Evolutionary conservation across 257 asterid species (phyloP).

Genomic region (Nicotiana noctiflora): DNA sequence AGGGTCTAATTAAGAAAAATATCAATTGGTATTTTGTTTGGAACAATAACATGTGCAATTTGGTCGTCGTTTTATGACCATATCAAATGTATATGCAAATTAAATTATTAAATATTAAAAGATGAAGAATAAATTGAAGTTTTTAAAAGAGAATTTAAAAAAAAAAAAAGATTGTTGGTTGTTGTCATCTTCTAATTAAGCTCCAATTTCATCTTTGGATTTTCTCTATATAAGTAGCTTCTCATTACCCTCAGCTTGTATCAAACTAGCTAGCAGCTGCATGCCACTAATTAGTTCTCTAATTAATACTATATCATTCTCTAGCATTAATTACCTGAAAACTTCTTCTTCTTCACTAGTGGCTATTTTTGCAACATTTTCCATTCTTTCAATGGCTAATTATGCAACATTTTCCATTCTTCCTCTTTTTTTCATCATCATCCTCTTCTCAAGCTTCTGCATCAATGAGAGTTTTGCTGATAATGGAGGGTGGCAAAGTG

Average conservation of each 20-base stretch:
- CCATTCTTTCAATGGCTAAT: slow-evolving; percentile 36
- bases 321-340: neutral
- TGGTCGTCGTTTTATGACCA: slow-evolving; percentile 28
- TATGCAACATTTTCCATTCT: slow-evolving; percentile 13
- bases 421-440: slow-evolving; percentile 16
- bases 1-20: slow-evolving; percentile 34
- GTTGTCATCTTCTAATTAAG: neutral
- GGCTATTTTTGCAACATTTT: slow-evolving; percentile 22
- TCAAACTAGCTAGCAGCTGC: neutral
- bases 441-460: slow-evolving; percentile 27
- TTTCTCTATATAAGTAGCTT: slow-evolving; percentile 34
- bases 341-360: neutral
- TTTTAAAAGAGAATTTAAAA: neutral
- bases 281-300: neutral
- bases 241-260: slow-evolving; percentile 10
- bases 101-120: neutral
- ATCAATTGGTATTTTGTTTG: slow-evolving; percentile 61
- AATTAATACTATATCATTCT: neutral
- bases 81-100: neutral
- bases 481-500: slow-evolving; percentile 26
- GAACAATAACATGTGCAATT: slow-evolving; percentile 64
- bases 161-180: too few species aligned
- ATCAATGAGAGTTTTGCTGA: slow-evolving; percentile 16
- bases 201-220: neutral
- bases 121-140: neutral